These are phyloP conservation scores for Phyllostachys edulis DNA, from an alignment of 176 grass and related monocot species.

Conservation along the genomic window DNA sequence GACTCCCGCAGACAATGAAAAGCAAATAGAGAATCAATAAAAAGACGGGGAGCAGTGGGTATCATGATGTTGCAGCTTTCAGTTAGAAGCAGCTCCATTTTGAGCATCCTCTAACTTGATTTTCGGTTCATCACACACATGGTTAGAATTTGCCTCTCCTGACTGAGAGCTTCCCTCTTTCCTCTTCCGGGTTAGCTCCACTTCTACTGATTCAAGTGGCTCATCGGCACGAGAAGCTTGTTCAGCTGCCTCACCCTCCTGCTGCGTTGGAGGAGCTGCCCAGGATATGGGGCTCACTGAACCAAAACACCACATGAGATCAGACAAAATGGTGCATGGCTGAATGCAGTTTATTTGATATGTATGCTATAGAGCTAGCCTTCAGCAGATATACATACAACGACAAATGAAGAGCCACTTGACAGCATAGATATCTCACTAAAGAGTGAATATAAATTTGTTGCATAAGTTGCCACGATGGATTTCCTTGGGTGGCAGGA, in stretches of 20 bases:
- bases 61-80: neutral
- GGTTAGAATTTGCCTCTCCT: constrained; percentile 25
- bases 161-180: constrained; percentile 2
- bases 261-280: constrained; percentile 34
- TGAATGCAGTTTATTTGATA: constrained; percentile 1
- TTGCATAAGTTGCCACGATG: neutral
- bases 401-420: neutral
- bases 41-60: constrained; percentile 5
- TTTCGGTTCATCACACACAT: constrained; percentile 19
- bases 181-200: constrained; percentile 30
- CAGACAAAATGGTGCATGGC: constrained; percentile 11
- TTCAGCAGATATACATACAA: neutral
- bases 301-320: constrained; percentile 5
- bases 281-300: constrained; percentile 58
- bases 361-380: neutral
- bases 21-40: neutral
- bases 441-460: neutral
- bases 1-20: neutral
- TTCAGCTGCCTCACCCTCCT: constrained; percentile 13
- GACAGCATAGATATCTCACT: constrained; percentile 7
- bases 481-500: neutral
- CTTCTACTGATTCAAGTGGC: constrained; percentile 3
- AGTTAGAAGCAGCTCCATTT: constrained; percentile 36
- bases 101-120: constrained; percentile 45
- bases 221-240: constrained; percentile 17